Evolutionary conservation across 257 asterid species (phyloP).

Genomic region (Solanum chilense): DNA sequence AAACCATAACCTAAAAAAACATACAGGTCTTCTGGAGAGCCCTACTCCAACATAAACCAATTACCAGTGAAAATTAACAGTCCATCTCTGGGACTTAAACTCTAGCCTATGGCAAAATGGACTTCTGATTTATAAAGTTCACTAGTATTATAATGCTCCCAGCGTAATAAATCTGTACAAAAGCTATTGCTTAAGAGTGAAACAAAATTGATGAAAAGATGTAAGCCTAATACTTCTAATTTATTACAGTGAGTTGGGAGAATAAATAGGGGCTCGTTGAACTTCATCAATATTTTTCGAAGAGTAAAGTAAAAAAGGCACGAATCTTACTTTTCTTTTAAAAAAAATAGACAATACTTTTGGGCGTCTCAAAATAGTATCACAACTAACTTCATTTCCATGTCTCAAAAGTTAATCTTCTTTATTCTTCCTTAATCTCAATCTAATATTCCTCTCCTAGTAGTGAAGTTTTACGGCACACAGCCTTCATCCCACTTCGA

Average conservation of each 20-base stretch:
- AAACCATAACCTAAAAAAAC: not conserved
- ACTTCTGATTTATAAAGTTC: not conserved
- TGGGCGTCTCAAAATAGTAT: not conserved
- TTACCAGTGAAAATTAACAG: not conserved
- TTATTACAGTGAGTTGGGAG: not conserved
- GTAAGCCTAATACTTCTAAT: not conserved
- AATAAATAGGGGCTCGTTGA: not conserved
- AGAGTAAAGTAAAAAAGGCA: not conserved
- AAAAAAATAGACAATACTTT: not conserved
- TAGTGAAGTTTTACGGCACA: not conserved
- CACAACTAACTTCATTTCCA: not conserved
- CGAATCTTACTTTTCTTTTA: not conserved
- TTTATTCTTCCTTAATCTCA: not conserved
- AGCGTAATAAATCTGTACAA: not conserved
- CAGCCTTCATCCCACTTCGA: not conserved
- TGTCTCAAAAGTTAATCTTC: not conserved
- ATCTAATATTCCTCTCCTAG: not conserved
- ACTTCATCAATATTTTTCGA: not conserved
- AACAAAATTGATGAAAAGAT: not conserved
- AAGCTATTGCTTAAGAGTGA: not conserved
- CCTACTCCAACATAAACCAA: not conserved
- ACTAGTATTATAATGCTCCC: not conserved
- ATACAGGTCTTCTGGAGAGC: not conserved
- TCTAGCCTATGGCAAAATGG: not conserved
- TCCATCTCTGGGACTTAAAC: not conserved